Evolutionary conservation across 441 rosid genomes (phyloP), one percentile per base, ranked within the genome.

Genomic region (Euphorbia corollata): DNA sequence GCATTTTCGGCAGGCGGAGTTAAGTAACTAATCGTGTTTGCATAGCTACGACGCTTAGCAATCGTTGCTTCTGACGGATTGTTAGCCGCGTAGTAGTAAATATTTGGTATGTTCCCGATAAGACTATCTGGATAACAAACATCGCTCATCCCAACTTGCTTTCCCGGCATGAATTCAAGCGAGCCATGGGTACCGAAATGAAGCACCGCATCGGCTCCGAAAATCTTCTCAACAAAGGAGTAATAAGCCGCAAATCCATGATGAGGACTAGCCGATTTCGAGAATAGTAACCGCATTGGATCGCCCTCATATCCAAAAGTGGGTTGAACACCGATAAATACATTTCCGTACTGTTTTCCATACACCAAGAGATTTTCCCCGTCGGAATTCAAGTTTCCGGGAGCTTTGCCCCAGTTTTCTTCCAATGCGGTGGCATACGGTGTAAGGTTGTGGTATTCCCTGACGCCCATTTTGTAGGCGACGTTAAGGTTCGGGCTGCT

Each of bases 1-100:
- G 97, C 99, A 77, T 94, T 94, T 85, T 94, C 99, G 41, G 99
- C 99, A 0, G 99, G 99, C 64, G 99, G 99, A 39, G 97, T 94
- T 80, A 94, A 82, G 60, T 94, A 94, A 68, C 99, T 94, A 65
- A 91, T 94, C 0, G 98, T 94, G 71, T 94, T 94, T 3, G 99
- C 99, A 58, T 94, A 94, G 82, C 99, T 94, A 56, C 99, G 87
- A 56, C 99, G 88, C 78, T 94, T 94, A 6, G 99, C 99, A 6
- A 94, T 86, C 61, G 99, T 94, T 5, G 99, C 99, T 79, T 94
- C 99, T 2, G 98, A 91, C 2, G 99, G 99, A 60, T 94, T 94
- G 67, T 94, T 94, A 0, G 99, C 98, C 6, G 99, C 99, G 36
- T 94, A 94, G 67, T 94, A 94, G 72, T 94, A 94, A 0, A 94